A percentile compares a stretch with the other conserved stretches of the same genome.
Evolutionary conservation across 805 yeast species (phyloP).

Genomic region (Yarrowia porcina): DNA sequence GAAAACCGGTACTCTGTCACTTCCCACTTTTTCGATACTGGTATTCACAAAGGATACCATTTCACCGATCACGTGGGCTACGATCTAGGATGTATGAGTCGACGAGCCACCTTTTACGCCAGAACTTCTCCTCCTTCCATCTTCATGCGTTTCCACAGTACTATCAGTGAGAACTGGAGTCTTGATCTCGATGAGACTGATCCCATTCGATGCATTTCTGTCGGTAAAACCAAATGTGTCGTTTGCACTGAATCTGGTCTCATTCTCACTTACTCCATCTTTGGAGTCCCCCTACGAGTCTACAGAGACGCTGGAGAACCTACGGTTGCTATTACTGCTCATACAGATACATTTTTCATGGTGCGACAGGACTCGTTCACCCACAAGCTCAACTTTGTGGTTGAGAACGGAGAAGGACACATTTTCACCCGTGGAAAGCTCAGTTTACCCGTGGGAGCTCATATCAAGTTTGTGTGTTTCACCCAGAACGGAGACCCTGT

Average conservation of each 20-base stretch:
- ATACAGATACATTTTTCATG: conserved; percentile 52
- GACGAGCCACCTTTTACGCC: conserved; percentile 64
- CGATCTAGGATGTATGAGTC: conserved; percentile 73
- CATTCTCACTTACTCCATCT: conserved; percentile 63
- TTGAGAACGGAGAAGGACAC: conserved; percentile 4
- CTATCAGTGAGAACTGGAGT: conserved; percentile 62
- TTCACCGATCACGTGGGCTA: conserved; percentile 70
- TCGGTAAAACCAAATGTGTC: conserved; percentile 58
- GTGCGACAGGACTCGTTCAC: conserved; percentile 40
- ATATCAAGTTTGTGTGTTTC: conserved; percentile 56
- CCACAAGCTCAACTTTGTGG: conserved; percentile 8
- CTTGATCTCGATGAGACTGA: conserved; percentile 46
- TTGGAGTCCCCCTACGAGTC: conserved; percentile 68
- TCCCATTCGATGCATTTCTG: conserved; percentile 61
- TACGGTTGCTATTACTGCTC: conserved; percentile 67
- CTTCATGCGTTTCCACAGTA: conserved; percentile 66
- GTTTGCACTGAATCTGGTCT: conserved; percentile 77
- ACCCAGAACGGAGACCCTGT: conserved; percentile 89
- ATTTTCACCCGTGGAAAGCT: conserved; percentile 21
- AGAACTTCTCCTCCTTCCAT: conserved; percentile 34
- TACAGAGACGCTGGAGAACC: conserved; percentile 61
- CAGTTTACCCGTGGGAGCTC: conserved; percentile 40
- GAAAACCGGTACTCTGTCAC: conserved; percentile 66
- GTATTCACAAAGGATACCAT: conserved; percentile 73
- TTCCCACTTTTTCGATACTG: conserved; percentile 79